phyloP scores from a whole-genome alignment of 73 alveolate species.

The Stentor coeruleus region DNA sequence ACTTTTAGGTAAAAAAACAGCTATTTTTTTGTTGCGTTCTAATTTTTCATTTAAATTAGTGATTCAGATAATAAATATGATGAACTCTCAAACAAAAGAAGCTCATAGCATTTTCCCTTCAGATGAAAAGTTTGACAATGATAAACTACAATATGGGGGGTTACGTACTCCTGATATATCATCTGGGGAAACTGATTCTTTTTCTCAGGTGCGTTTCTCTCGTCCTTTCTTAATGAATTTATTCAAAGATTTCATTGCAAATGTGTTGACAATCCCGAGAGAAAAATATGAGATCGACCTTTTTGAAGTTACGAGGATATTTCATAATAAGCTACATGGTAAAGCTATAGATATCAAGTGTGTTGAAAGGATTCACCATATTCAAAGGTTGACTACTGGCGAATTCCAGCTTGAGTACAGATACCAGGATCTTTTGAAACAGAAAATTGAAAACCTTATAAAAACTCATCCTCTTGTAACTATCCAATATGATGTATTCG shows the following conservation, averaged over 20 bases:
- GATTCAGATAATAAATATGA: not conserved
- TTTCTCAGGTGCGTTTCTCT: not conserved
- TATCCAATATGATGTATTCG: not conserved
- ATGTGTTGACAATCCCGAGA: not conserved
- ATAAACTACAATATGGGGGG: not conserved
- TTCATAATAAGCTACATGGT: not conserved
- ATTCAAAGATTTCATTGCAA: not conserved
- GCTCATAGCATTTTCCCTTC: not conserved
- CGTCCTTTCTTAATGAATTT: not conserved
- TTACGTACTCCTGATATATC: not conserved
- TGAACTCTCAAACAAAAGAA: not conserved
- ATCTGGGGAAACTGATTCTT: not conserved
- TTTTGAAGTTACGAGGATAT: not conserved
- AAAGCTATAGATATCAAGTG: not conserved
- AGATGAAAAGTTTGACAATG: too few relatives aligned
- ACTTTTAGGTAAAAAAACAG: too few relatives aligned
- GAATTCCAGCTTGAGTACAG: not conserved
- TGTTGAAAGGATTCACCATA: not conserved
- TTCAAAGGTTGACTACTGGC: too few relatives aligned
- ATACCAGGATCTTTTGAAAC: too few relatives aligned
- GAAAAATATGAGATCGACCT: not conserved
- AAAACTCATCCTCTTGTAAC: not conserved
- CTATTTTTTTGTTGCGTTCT: too few relatives aligned
- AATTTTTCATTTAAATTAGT: too few relatives aligned
- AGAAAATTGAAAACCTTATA: too few relatives aligned